phyloP scores from a whole-genome alignment of 768 basidiomycete genomes.

The Kwoniella heveanensis region DNA sequence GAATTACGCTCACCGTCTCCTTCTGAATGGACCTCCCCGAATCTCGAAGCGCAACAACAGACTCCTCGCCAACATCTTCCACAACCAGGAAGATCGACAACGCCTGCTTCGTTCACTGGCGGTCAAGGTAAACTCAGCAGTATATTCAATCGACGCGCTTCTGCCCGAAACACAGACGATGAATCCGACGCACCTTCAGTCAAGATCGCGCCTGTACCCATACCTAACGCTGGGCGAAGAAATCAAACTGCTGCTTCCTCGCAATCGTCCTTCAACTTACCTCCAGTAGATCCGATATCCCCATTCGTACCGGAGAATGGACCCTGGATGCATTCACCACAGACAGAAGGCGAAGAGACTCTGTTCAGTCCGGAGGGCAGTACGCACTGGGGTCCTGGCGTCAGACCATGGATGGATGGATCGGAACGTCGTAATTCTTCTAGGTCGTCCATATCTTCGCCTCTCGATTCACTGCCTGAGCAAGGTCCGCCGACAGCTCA shows the following conservation, averaged over 20 bases:
- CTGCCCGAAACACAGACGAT: slow-evolving; percentile 19
- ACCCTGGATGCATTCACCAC: slow-evolving; percentile 26
- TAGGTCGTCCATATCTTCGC: slow-evolving; percentile 26
- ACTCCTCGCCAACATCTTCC: slow-evolving; percentile 17
- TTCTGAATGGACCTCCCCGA: not conserved
- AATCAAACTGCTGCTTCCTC: slow-evolving; percentile 27
- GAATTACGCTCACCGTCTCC: not conserved
- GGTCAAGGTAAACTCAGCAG: slow-evolving; percentile 2
- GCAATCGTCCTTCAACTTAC: slow-evolving; percentile 34
- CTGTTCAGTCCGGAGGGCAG: slow-evolving; percentile 33
- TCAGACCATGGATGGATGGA: slow-evolving; percentile 45
- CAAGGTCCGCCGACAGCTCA: slow-evolving; percentile 9
- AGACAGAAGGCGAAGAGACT: slow-evolving; percentile 37
- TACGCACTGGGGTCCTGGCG: slow-evolving; percentile 39
- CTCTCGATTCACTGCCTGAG: slow-evolving; percentile 34
- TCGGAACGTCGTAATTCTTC: slow-evolving; percentile 24
- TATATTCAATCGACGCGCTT: slow-evolving; percentile 31
- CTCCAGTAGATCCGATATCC: slow-evolving; percentile 23
- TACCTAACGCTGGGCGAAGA: slow-evolving; percentile 13
- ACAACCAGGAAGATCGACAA: not conserved
- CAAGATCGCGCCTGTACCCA: slow-evolving; percentile 8
- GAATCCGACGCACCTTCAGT: slow-evolving; percentile 3
- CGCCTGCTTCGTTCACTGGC: not conserved
- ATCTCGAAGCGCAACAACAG: slow-evolving; percentile 2
- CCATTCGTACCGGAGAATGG: slow-evolving; percentile 19